Base-by-base conservation (phyloP, 2,329 filamentous ascomycete genomes). In the Myrmaecium sp. region DNA sequence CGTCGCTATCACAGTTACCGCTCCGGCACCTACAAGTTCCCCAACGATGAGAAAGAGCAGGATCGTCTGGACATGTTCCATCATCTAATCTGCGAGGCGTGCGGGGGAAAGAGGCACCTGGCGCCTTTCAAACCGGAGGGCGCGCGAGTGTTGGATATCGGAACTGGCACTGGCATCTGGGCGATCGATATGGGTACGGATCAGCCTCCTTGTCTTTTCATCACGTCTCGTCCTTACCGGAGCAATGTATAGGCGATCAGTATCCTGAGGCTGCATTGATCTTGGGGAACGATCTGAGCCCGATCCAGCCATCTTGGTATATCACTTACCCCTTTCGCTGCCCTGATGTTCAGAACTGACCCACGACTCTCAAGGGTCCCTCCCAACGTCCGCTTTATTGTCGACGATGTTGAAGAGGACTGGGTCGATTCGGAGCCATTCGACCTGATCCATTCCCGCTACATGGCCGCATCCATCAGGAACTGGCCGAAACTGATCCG, bases 361-460 rank as follows among this genome's bases (percentile, higher is more conserved):
- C n/a, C n/a, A n/a, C n/a, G n/a, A n/a, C n/a, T n/a, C n/a, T n/a
- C 11, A 28, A 13, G 60, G 39, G 55, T 72, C 8, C 70, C 68
- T 10, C 57, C 63, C 7, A 74, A 74, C 39, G 57, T 68, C n/a
- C 56, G 55, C 5, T 74, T 74, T 47, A 53, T 71, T 31, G 58
- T 76, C 6, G 70, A 75, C 37, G 69, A 75, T 39, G 60, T 62
- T 26, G 66, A 73, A 34, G 56, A 62, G 18, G 51, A 60, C 7
- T 74, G 70, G 69, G 43, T 53, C 17, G 66, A 63, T 26, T 46
- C 54, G 4, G 44, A 57, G 17, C 46, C 49, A 13, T 71, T 66
- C 39, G 68, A 74, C 41, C 58, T 65, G 34, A 60, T 74, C 58
- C 54, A 63, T 58, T 38, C 57, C 49, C 38, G 60, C 40, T 37